These are phyloP conservation scores for Pseudevernia furfuracea DNA, from an alignment of 495 filamentous ascomycete genomes.

Conservation along the genomic window DNA sequence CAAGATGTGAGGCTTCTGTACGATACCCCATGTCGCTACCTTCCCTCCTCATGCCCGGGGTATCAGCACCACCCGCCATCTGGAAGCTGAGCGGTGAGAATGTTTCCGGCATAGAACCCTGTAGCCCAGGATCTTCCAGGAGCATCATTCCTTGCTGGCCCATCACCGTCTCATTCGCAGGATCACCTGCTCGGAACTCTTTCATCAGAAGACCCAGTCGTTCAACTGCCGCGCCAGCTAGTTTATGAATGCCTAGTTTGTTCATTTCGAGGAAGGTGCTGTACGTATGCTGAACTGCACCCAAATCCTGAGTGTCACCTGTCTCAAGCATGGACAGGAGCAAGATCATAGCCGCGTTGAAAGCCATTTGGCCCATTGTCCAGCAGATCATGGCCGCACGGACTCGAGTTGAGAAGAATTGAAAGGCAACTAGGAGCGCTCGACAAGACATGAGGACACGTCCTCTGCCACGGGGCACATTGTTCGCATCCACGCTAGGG, in stretches of 20 bases:
- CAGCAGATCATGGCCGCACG: constrained; percentile 40
- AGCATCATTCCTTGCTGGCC: constrained; percentile 42
- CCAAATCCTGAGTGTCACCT: constrained; percentile 29
- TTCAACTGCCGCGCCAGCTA: constrained; percentile 36
- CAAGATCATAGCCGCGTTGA: constrained; percentile 43
- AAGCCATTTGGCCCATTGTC: constrained; percentile 42
- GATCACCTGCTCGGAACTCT: constrained; percentile 25
- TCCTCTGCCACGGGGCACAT: constrained; percentile 32
- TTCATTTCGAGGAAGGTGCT: constrained; percentile 37
- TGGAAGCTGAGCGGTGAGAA: constrained; percentile 36
- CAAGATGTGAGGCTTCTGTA: constrained; percentile 12
- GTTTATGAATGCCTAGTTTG: constrained; percentile 36
- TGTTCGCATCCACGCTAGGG: constrained; percentile 10
- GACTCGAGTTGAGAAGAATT: constrained; percentile 37
- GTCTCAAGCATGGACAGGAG: constrained; percentile 39
- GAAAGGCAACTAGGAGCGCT: constrained; percentile 36
- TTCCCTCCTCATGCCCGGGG: constrained; percentile 19
- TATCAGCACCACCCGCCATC: constrained; percentile 26
- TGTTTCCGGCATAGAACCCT: constrained; percentile 29
- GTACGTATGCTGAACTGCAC: constrained; percentile 36
- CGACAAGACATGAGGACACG: constrained; percentile 38
- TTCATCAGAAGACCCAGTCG: constrained; percentile 29
- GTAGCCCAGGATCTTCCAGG: constrained; percentile 39
- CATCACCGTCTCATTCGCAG: constrained; percentile 38
- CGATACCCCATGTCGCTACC: constrained; percentile 10